Evolutionary conservation across 78 protist species (phyloP).

Genomic region (Dictyostelium citrinum): DNA sequence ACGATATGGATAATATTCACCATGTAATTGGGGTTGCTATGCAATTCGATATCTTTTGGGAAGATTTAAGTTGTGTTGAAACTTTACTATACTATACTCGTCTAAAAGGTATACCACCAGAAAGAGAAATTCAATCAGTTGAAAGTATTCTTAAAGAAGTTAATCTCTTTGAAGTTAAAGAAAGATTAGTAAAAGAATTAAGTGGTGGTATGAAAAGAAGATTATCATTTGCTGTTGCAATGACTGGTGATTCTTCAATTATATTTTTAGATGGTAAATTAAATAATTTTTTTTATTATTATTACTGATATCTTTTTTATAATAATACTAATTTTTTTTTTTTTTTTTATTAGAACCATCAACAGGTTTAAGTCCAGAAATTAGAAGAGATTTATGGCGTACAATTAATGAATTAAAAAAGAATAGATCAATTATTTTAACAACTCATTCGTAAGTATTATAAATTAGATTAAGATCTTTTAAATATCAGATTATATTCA

Average conservation of each 20-base stretch:
- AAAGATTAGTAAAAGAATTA: slow-evolving; percentile 54
- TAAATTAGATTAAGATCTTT: too few species aligned
- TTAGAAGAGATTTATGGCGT: slow-evolving; percentile 84
- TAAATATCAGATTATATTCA: too few species aligned
- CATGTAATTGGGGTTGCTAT: slow-evolving; percentile 92
- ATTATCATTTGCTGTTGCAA: slow-evolving; percentile 85
- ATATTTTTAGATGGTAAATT: slow-evolving; percentile 38
- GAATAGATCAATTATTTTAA: slow-evolving; percentile 61
- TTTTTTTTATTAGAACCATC: slow-evolving; percentile 10
- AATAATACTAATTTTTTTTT: background rate
- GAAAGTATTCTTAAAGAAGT: slow-evolving; percentile 2
- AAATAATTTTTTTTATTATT: too few species aligned
- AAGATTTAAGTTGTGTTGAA: slow-evolving; percentile 80
- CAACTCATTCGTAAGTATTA: slow-evolving; percentile 43
- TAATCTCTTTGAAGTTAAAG: slow-evolving; percentile 50
- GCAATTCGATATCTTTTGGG: slow-evolving; percentile 93
- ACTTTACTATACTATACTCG: slow-evolving; percentile 86
- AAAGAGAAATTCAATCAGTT: slow-evolving; percentile 14
- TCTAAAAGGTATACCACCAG: slow-evolving; percentile 65
- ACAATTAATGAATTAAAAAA: slow-evolving; percentile 52
- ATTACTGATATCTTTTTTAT: too few species aligned
- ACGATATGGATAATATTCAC: slow-evolving; percentile 62
- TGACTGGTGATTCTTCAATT: slow-evolving; percentile 84
- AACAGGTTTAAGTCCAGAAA: slow-evolving; percentile 90
- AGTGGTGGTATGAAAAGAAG: slow-evolving; percentile 95